Evolutionary conservation across 2,329 filamentous ascomycete genomes (phyloP), one percentile per base, ranked within the genome.

Genomic region (Fonsecaea multimorphosa): DNA sequence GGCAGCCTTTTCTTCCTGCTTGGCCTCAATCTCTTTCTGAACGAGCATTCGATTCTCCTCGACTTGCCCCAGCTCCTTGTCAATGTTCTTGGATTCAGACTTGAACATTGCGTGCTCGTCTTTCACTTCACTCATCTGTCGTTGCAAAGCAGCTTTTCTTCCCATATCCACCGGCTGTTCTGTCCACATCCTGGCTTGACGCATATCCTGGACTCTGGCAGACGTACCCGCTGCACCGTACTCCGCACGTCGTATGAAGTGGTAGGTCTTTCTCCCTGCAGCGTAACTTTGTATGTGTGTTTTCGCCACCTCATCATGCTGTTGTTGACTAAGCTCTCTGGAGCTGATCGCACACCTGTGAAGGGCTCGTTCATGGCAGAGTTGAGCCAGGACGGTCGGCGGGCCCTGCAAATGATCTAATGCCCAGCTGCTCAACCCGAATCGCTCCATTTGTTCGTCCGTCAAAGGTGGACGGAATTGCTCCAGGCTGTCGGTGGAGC

Each of bases 361-460:
- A 6, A 97, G 77, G 60, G 81, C 84, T 64, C 85, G 86, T 71
- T 91, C 89, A 12, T 87, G 85, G 76, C 93, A 97, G 24, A 99
- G 85, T 90, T 96, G 95, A 6, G 92, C 90, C 36, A 98, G 80
- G 1, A 99, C 91, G 1, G 91, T 85, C 1, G 89, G 87, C 0
- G 96, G 96, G 0, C 94, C 95, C 36, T 89, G 84, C 5, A 99
- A 75, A 65, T 86, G 91, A 73, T 98, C 91, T 29, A 91, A 83
- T 0, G 92, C 88, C 80, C 91, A 97, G 1, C 89, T 88, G 69
- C 96, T 90, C 57, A 99, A 86, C 0, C 92, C 92, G 38, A 77
- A 87, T 64, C 46, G 73, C 65, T 59, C 73, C 63, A 92, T 77
- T 59, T 91, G 82, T 8, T 87, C 81, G 5, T 75, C 71, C 0